Percentiles rank a stretch among this genome's conserved stretches.
Evolutionary conservation across 192 early-diverging fungal species (phyloP).

Genomic region (Glomus cerebriforme): DNA sequence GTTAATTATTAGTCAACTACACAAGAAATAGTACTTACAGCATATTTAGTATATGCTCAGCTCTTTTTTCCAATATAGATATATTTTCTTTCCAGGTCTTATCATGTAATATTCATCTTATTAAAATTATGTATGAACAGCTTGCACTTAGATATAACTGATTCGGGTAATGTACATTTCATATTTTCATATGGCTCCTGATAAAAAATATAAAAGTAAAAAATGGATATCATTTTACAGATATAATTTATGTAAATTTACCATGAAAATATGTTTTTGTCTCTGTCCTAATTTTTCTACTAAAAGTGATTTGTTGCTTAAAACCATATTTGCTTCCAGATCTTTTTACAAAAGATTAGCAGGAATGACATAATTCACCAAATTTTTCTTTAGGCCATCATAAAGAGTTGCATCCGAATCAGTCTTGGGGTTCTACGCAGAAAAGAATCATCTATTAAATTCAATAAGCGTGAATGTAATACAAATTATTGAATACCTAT

Average conservation of each 20-base stretch:
- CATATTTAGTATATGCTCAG: not conserved
- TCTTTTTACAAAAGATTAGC: not conserved
- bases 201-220: not conserved
- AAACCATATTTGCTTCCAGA: not conserved
- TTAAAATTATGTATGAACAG: slow-evolving; percentile 14
- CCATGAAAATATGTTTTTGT: not conserved
- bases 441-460: not conserved
- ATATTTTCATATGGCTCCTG: slow-evolving; percentile 7
- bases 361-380: not conserved
- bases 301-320: not conserved
- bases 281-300: slow-evolving; percentile 1
- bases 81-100: slow-evolving; percentile 5
- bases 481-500: slow-evolving; percentile 16
- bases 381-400: not conserved
- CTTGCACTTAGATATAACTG: not conserved
- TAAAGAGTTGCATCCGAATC: not conserved
- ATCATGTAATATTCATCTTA: not conserved
- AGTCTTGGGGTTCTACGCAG: not conserved
- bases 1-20: too few relatives aligned
- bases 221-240: not conserved
- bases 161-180: not conserved
- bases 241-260: not conserved
- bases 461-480: not conserved
- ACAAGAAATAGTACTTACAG: too few relatives aligned
- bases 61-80: not conserved